phyloP scores from a whole-genome alignment of 2,329 filamentous ascomycete species.

The Exutisphaerella laricina region DNA sequence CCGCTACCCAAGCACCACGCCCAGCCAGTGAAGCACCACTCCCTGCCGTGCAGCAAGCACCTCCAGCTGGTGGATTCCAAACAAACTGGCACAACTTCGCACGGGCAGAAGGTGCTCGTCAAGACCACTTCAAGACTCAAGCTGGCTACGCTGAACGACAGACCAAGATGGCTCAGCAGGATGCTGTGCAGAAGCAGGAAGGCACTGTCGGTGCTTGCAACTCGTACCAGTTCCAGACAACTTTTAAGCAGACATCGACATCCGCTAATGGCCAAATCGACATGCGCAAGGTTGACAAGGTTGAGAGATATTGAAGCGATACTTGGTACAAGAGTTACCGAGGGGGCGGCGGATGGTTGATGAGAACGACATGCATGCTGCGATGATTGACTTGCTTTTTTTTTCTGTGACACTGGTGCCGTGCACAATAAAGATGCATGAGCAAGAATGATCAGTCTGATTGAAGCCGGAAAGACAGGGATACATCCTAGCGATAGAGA shows the following conservation, averaged over 20 bases:
- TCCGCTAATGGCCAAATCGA: background rate
- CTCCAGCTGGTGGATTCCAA: background rate
- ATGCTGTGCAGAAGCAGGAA: background rate
- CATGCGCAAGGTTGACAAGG: background rate
- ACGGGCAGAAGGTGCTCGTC: background rate
- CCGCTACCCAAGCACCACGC: too few species aligned
- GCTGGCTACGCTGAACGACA: slow-evolving; percentile 1
- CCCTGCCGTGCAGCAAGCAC: background rate
- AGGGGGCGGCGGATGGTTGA: too few species aligned
- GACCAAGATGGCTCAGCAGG: background rate
- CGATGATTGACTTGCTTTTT: too few species aligned
- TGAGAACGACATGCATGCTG: too few species aligned
- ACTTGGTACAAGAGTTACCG: too few species aligned
- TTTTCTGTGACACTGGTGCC: too few species aligned
- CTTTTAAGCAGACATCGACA: background rate
- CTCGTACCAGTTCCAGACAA: background rate
- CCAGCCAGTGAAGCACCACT: too few species aligned
- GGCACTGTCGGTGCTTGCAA: background rate
- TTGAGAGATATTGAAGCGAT: background rate
- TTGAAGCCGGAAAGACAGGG: too few species aligned
- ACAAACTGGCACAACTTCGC: slow-evolving; percentile 2
- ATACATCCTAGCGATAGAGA: too few species aligned
- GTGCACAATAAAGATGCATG: too few species aligned
- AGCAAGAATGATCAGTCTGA: too few species aligned
- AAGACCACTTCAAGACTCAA: background rate